Evolutionary conservation across 1,284 basidiomycete species (phyloP), one percentile per base, ranked within the genome.

Genomic region (Termitomyces sp.): DNA sequence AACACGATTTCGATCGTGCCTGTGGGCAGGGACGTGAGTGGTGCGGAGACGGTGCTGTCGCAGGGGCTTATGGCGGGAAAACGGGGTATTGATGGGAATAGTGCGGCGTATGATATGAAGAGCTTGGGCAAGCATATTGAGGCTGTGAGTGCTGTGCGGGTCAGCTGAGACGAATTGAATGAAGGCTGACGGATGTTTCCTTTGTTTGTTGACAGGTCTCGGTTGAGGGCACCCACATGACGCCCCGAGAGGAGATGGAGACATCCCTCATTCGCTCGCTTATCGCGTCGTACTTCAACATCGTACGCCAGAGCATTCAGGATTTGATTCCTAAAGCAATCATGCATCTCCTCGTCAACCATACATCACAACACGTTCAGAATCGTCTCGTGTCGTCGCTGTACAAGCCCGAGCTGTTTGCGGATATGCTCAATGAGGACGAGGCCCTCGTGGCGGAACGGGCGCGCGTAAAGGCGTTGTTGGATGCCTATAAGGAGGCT

Each of bases 401-500:
- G 61, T 99, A 99, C 79, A 98, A 94, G 73, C 94, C 93, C 0
- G 90, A 94, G 13, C 72, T 98, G 55, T 99, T 99, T 67, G 80
- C 82, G 47, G 92, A 95, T 51, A 74, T 99, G 72, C 73, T 99
- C 66, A 90, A 94, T 67, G 97, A 99, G 74, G 97, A 99, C 68
- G 95, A 98, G 74, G 86, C 89, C 54, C 75, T 99, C 56, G 94
- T 96, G 30, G 89, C 90, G 41, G 97, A 99, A 77, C 81, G 97
- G 55, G 83, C 92, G 61, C 79, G 97, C 65, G 92, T 99, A 43
- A 98, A 98, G 81, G 88, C 92, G 12, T 72, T 99, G 51, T 76
- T 99, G 62, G 94, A 98, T 66, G 96, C 96, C 12, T 99, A 99
- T 74, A 94, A 90, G 77, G 95, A 97, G 63, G 96, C 96, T 34